phyloP scores from a whole-genome alignment of 768 basidiomycete species.

The Tricholoma saponaceum region DNA sequence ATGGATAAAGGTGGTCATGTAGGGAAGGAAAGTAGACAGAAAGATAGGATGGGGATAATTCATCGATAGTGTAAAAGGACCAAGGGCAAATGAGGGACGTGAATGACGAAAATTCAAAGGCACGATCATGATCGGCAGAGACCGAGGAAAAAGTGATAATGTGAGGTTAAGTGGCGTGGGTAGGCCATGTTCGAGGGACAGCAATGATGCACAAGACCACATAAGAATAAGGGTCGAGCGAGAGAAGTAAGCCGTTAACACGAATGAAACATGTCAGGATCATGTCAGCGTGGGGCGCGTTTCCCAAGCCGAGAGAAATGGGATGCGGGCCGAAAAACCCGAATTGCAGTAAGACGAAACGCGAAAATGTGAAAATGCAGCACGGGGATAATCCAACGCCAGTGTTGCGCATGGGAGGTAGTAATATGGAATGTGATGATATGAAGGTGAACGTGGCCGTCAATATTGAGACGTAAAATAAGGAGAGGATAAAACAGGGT shows the following conservation, averaged over 20 bases:
- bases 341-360: not conserved
- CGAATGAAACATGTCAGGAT: not conserved
- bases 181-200: not conserved
- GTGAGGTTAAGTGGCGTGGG: not conserved
- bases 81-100: too few species aligned
- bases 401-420: not conserved
- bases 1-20: too few species aligned
- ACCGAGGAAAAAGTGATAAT: not conserved
- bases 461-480: slow-evolving; percentile 6
- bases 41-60: not conserved
- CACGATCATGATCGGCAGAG: not conserved
- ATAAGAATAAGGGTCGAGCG: too few species aligned
- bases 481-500: slow-evolving; percentile 4
- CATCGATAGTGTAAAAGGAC: not conserved
- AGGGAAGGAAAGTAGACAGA: not conserved
- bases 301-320: not conserved
- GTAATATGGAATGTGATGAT: slow-evolving; percentile 1
- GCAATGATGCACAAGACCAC: not conserved
- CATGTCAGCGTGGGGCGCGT: not conserved
- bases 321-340: not conserved
- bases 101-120: not conserved
- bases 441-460: slow-evolving; percentile 1
- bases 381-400: not conserved
- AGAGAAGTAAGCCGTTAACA: not conserved
- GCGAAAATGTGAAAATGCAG: not conserved